A percentile compares a stretch with the other conserved stretches of the same genome.
phyloP scores from a whole-genome alignment of 441 rosid species.

The Iberis amara region DNA sequence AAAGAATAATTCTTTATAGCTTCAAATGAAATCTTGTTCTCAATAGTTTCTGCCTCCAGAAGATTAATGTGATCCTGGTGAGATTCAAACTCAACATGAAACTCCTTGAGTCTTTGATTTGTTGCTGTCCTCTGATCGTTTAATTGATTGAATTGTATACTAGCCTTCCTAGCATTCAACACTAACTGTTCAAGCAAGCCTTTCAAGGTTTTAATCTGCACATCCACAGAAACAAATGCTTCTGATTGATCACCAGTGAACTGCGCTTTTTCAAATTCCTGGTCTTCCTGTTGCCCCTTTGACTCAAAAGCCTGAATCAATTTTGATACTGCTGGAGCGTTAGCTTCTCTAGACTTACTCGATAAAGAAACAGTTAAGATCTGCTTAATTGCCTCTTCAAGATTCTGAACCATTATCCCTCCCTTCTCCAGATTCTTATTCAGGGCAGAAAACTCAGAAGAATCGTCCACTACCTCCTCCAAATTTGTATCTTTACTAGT shows the following conservation, averaged over 20 bases:
- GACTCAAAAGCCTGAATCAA: slow-evolving; percentile 88
- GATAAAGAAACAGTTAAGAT: slow-evolving; percentile 38
- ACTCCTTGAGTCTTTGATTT: slow-evolving; percentile 38
- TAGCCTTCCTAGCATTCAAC: slow-evolving; percentile 47
- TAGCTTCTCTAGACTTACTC: slow-evolving; percentile 39
- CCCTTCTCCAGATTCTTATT: slow-evolving; percentile 56
- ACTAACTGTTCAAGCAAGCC: slow-evolving; percentile 50
- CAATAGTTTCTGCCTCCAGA: slow-evolving; percentile 57
- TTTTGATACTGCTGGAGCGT: slow-evolving; percentile 62
- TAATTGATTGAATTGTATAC: slow-evolving; percentile 39
- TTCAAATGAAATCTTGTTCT: slow-evolving; percentile 61
- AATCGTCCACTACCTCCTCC: slow-evolving; percentile 38
- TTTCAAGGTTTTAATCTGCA: slow-evolving; percentile 48
- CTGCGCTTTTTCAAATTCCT: slow-evolving; percentile 43
- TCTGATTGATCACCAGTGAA: slow-evolving; percentile 38
- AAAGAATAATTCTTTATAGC: slow-evolving; percentile 49
- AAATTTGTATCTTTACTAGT: slow-evolving; percentile 25
- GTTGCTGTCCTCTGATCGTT: slow-evolving; percentile 38
- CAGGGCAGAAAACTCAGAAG: slow-evolving; percentile 42
- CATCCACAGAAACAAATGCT: slow-evolving; percentile 38
- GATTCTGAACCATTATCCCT: slow-evolving; percentile 46
- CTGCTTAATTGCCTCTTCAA: slow-evolving; percentile 58
- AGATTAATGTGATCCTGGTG: slow-evolving; percentile 43
- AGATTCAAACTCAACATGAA: slow-evolving; percentile 43
- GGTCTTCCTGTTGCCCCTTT: slow-evolving; percentile 55